Conservation (phyloP, 495 filamentous ascomycete species). For the Xylaria acuta region DNA sequence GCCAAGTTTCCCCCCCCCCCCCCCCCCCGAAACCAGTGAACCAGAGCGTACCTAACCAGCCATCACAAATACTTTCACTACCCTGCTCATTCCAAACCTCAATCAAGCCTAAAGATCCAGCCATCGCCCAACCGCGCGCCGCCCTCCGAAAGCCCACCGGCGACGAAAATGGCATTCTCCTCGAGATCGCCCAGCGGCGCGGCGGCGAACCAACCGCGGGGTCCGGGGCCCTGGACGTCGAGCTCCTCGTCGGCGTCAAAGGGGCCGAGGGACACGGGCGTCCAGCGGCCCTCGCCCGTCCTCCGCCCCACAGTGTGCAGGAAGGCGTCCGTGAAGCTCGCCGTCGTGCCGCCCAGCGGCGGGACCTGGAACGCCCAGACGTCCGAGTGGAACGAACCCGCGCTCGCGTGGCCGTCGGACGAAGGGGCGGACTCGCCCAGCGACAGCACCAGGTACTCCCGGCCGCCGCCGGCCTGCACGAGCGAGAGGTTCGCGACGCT, state of each 20-base stretch:
- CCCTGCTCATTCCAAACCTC: background rate
- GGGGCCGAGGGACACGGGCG: conserved; percentile 46
- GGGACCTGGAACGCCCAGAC: conserved; percentile 76
- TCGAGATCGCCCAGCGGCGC: conserved; percentile 56
- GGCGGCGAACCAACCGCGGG: conserved; percentile 57
- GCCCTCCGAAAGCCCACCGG: conserved; percentile 55
- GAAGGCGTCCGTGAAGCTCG: conserved; percentile 59
- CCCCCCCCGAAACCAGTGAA: background rate
- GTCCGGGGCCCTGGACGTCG: conserved; percentile 47
- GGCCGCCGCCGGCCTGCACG: conserved; percentile 57
- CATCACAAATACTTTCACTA: background rate
- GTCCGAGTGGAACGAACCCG: conserved; percentile 72
- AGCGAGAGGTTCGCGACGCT: conserved; percentile 55
- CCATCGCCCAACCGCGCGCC: conserved; percentile 57
- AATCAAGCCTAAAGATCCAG: conserved; percentile 60
- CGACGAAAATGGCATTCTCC: conserved; percentile 57
- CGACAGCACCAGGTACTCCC: conserved; percentile 66
- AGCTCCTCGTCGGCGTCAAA: conserved; percentile 54
- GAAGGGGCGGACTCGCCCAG: conserved; percentile 72
- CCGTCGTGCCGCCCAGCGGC: conserved; percentile 55
- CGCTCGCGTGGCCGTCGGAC: conserved; percentile 65
- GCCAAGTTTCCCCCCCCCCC: background rate
- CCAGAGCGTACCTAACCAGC: background rate
- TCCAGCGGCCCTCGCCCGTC: conserved; percentile 61
- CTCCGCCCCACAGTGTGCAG: conserved; percentile 59